These are phyloP conservation scores for Talaromyces piceae DNA, from an alignment of 2,329 filamentous ascomycete genomes.

Conservation along the genomic window DNA sequence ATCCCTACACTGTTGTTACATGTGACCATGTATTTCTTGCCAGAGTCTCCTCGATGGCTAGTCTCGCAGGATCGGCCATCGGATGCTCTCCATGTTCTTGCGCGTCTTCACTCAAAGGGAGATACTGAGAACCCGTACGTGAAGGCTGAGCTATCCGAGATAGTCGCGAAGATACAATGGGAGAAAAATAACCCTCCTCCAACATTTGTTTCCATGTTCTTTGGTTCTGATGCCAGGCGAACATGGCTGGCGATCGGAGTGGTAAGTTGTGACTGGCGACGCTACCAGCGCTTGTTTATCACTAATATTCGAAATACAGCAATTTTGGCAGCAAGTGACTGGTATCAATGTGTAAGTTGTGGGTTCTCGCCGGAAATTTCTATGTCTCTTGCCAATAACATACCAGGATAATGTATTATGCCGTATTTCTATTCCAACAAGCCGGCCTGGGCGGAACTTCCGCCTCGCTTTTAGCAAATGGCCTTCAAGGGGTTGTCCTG, in stretches of 20 bases:
- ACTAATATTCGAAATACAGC: slow-evolving; percentile 7
- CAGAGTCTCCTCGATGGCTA: slow-evolving; percentile 9
- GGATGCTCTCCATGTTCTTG: slow-evolving; percentile 13
- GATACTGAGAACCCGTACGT: slow-evolving; percentile 17
- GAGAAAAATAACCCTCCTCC: slow-evolving; percentile 14
- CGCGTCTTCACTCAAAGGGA: slow-evolving; percentile 10
- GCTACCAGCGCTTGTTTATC: neutral
- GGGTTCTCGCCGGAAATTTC: neutral
- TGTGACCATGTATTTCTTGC: slow-evolving; percentile 24
- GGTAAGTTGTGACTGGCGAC: slow-evolving; percentile 10
- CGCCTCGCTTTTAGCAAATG: slow-evolving; percentile 22
- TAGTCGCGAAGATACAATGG: slow-evolving; percentile 10
- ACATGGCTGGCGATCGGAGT: slow-evolving; percentile 19
- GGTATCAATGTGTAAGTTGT: slow-evolving; percentile 17
- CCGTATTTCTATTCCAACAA: slow-evolving; percentile 23
- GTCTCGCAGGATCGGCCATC: slow-evolving; percentile 6
- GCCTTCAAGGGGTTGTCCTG: slow-evolving; percentile 22
- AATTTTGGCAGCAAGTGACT: slow-evolving; percentile 20
- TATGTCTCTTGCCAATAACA: neutral
- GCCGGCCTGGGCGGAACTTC: slow-evolving; percentile 18
- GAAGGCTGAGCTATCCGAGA: slow-evolving; percentile 11
- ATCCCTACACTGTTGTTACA: slow-evolving; percentile 32
- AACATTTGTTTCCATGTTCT: slow-evolving; percentile 13
- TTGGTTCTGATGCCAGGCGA: slow-evolving; percentile 15
- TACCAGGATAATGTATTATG: slow-evolving; percentile 23